phyloP scores from a whole-genome alignment of 352 stramenopile genomes.

The Pythium dissotocum region DNA sequence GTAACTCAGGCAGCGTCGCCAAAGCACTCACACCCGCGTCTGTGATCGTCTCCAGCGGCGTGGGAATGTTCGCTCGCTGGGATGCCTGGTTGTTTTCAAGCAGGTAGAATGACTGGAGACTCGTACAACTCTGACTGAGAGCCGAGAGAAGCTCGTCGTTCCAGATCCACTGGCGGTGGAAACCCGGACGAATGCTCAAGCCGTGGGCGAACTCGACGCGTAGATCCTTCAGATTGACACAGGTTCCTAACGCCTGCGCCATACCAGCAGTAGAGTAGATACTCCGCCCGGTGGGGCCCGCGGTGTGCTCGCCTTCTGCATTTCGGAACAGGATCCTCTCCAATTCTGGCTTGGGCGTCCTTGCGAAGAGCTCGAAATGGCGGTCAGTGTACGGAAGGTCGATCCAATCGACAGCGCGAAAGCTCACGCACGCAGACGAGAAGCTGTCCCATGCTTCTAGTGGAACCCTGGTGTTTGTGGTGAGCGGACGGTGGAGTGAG shows the following conservation, averaged over 20 bases:
- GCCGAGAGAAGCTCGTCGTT: conserved; percentile 18
- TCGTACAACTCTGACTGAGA: neutral
- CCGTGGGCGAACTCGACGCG: conserved; percentile 18
- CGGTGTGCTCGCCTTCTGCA: conserved; percentile 17
- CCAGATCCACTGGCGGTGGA: conserved; percentile 13
- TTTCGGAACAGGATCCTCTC: conserved; percentile 5
- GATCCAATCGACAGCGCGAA: conserved; percentile 18
- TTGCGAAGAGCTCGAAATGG: conserved; percentile 13
- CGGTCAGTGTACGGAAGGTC: conserved; percentile 19
- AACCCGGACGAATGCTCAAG: conserved; percentile 11
- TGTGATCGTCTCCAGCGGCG: conserved; percentile 21
- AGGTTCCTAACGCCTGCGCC: conserved; percentile 1
- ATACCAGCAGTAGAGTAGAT: conserved; percentile 14
- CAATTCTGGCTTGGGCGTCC: conserved; percentile 1
- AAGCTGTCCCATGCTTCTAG: conserved; percentile 10
- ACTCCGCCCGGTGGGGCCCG: neutral
- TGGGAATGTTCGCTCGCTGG: conserved; percentile 16
- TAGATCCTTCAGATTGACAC: conserved; percentile 15
- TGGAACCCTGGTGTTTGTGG: conserved; percentile 2
- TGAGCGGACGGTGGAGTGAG: neutral
- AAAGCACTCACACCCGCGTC: conserved; percentile 17
- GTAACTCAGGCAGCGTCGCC: conserved; percentile 8
- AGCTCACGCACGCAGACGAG: neutral
- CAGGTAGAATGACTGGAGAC: conserved; percentile 11
- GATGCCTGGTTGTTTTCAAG: conserved; percentile 9